A percentile compares a stretch with the other conserved stretches of the same genome.
Evolutionary conservation across 2,329 filamentous ascomycete species (phyloP).

Genomic region (Xylariomycetidae sp.): DNA sequence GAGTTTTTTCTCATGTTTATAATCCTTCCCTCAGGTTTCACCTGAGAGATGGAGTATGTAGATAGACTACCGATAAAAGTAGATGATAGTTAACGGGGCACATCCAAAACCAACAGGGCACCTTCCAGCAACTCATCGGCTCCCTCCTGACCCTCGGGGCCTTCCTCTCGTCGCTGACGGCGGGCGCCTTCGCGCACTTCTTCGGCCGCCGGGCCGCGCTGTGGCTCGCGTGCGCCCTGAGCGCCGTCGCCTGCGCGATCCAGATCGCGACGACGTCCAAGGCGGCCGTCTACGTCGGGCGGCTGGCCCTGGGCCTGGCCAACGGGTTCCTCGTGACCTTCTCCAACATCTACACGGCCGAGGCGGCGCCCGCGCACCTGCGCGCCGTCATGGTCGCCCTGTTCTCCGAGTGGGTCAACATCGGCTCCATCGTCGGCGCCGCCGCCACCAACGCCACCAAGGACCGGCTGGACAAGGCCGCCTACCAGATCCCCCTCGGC

Average conservation of each 20-base stretch:
- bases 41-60: neutral
- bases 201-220: constrained; percentile 42
- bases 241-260: constrained; percentile 37
- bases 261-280: constrained; percentile 37
- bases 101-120: constrained; percentile 29
- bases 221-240: constrained; percentile 43
- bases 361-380: constrained; percentile 42
- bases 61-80: neutral
- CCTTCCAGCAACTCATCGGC: constrained; percentile 49
- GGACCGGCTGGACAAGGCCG: constrained; percentile 30
- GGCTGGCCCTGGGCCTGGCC: constrained; percentile 37
- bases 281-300: constrained; percentile 39
- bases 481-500: constrained; percentile 44
- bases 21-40: too few species aligned
- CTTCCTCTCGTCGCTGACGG: constrained; percentile 43
- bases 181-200: constrained; percentile 41
- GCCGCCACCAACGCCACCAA: constrained; percentile 38
- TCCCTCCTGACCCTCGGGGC: constrained; percentile 47
- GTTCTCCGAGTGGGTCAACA: constrained; percentile 45
- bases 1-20: too few species aligned
- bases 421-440: constrained; percentile 42
- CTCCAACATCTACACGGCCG: constrained; percentile 42
- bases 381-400: constrained; percentile 44
- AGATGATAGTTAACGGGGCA: neutral
- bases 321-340: constrained; percentile 43